Conservation (phyloP, 1,139 yeast genomes). For the Sugiyamaella neomexicana region DNA sequence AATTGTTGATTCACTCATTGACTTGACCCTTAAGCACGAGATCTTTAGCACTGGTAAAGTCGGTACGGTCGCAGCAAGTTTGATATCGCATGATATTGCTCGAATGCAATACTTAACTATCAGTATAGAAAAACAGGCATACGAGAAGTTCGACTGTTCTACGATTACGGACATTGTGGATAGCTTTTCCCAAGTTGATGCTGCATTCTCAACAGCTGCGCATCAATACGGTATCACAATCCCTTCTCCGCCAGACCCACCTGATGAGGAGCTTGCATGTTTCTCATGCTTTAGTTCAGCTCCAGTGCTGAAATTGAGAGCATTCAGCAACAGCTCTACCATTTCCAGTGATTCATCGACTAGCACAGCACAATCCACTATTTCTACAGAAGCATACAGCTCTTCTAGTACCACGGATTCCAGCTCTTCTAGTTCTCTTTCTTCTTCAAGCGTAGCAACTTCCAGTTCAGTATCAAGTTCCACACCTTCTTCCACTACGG, state of each 20-base stretch:
- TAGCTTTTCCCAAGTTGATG: slow-evolving; percentile 13
- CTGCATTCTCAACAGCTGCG: slow-evolving; percentile 16
- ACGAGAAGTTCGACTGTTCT: slow-evolving; percentile 13
- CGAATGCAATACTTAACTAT: slow-evolving; percentile 13
- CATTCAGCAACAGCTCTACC: not conserved
- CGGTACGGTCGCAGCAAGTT: slow-evolving; percentile 1
- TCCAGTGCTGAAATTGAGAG: not conserved
- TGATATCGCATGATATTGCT: slow-evolving; percentile 8
- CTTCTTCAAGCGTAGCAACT: not conserved
- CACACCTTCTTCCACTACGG: too few species aligned
- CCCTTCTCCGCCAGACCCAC: slow-evolving; percentile 6
- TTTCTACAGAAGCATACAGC: too few species aligned
- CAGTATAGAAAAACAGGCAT: slow-evolving; percentile 14
- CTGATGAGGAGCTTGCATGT: not conserved
- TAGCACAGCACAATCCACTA: too few species aligned
- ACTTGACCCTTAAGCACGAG: not conserved
- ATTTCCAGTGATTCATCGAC: not conserved
- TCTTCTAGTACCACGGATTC: too few species aligned
- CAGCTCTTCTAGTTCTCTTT: not conserved
- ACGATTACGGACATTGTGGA: not conserved
- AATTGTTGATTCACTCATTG: slow-evolving; percentile 5
- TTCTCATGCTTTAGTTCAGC: not conserved
- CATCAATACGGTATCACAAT: slow-evolving; percentile 5
- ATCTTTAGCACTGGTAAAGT: slow-evolving; percentile 4
- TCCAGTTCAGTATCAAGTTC: not conserved